These are phyloP conservation scores for Metschnikowia koreensis DNA, from an alignment of 805 yeast species.

Conservation along the genomic window DNA sequence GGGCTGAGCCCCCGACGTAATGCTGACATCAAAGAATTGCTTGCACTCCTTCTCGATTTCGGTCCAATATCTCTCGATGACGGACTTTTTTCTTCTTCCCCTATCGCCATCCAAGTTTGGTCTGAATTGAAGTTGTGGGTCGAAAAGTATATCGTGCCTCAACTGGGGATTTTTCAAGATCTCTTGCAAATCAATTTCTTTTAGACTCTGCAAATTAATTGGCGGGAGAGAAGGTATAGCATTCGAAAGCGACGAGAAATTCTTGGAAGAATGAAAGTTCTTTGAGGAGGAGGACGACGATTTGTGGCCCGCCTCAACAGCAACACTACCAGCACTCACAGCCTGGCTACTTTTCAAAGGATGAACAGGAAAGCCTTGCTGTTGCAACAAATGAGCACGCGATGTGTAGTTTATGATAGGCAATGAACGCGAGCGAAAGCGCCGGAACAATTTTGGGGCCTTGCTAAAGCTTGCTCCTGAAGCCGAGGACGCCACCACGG, in stretches of 20 bases:
- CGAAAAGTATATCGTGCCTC: conserved; percentile 89
- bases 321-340: conserved; percentile 17
- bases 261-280: conserved; percentile 5
- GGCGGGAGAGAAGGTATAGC: conserved; percentile 65
- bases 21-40: conserved; percentile 30
- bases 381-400: conserved; percentile 16
- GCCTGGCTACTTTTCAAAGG: conserved; percentile 16
- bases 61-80: conserved; percentile 82
- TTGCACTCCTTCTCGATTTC: conserved; percentile 69
- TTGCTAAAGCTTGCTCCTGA: conserved; percentile 12
- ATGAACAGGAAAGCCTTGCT: conserved; percentile 12
- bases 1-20: conserved; percentile 13
- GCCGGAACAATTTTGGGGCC: conserved; percentile 35
- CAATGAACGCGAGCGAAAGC: conserved; percentile 39
- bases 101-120: conserved; percentile 91
- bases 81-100: conserved; percentile 70
- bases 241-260: conserved; percentile 1
- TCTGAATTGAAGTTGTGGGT: conserved; percentile 87
- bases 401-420: conserved; percentile 41
- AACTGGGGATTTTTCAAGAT: conserved; percentile 88
- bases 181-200: conserved; percentile 84
- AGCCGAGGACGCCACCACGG: conserved; percentile 7
- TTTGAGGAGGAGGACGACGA: conserved; percentile 7
- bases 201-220: conserved; percentile 72
- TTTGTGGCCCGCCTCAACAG: conserved; percentile 6